These are phyloP conservation scores for Piper betle DNA, from an alignment of 164 flowering plant genomes.

Conservation along the genomic window DNA sequence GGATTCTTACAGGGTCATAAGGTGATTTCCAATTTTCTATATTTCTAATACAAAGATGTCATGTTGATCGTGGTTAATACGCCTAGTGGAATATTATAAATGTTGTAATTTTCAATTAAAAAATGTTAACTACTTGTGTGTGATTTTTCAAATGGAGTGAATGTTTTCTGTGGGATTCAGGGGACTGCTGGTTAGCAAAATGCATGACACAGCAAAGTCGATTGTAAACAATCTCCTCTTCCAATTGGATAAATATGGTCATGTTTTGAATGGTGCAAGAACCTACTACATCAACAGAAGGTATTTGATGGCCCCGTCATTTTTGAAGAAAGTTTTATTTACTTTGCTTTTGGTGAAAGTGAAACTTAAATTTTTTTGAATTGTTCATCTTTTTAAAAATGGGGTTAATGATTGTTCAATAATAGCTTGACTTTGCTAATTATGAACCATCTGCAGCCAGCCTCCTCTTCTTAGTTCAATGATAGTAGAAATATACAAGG, in stretches of 20 bases:
- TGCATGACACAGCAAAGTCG: slow-evolving; percentile 75
- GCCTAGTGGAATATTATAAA: too few relatives aligned
- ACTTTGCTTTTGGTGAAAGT: not conserved
- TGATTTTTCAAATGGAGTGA: too few relatives aligned
- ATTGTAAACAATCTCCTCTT: slow-evolving; percentile 67
- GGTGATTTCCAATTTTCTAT: too few relatives aligned
- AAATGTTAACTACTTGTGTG: too few relatives aligned
- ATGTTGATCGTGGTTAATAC: too few relatives aligned
- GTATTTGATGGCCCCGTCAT: slow-evolving; percentile 14
- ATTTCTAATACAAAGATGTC: too few relatives aligned
- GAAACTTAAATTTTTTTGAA: too few relatives aligned
- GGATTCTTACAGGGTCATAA: too few relatives aligned
- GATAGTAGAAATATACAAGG: slow-evolving; percentile 30
- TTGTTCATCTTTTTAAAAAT: not conserved
- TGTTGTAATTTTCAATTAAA: too few relatives aligned
- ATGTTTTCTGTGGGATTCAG: slow-evolving; percentile 43
- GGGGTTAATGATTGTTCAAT: not conserved
- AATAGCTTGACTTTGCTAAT: slow-evolving; percentile 4
- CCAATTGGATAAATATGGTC: slow-evolving; percentile 53
- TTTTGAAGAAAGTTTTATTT: not conserved
- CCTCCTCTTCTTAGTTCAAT: slow-evolving; percentile 43
- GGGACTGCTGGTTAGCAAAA: slow-evolving; percentile 83
- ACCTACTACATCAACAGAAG: slow-evolving; percentile 82
- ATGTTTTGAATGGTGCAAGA: slow-evolving; percentile 80
- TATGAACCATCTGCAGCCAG: slow-evolving; percentile 31